phyloP scores from a whole-genome alignment of 257 asterid genomes.

The Leonotis leonurus region DNA sequence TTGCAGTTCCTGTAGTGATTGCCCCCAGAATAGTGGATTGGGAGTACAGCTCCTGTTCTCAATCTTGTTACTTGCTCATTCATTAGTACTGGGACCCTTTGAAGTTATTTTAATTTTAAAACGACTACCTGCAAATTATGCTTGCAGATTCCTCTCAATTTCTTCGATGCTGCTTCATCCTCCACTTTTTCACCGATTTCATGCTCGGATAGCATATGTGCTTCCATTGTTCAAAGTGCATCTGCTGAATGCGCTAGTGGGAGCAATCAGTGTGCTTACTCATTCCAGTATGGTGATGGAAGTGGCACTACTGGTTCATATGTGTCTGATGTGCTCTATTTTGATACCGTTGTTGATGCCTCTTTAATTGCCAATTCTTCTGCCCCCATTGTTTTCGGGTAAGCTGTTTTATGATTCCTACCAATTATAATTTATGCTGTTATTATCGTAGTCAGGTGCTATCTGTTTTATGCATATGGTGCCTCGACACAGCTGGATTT shows the following conservation, averaged over 20 bases:
- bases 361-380: conserved; percentile 67
- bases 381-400: conserved; percentile 85
- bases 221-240: conserved; percentile 51
- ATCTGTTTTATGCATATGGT: background rate
- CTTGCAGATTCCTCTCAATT: conserved; percentile 68
- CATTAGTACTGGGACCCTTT: background rate
- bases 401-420: conserved; percentile 23
- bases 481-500: background rate
- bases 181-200: conserved; percentile 57
- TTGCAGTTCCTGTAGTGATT: conserved; percentile 48
- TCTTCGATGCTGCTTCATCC: conserved; percentile 53
- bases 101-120: conserved; percentile 9
- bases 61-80: background rate
- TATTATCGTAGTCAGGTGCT: background rate
- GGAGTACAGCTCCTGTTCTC: conserved; percentile 32
- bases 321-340: conserved; percentile 60
- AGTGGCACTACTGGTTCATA: conserved; percentile 83
- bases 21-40: conserved; percentile 53
- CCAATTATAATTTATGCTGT: background rate
- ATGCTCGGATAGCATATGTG: conserved; percentile 60
- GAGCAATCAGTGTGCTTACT: conserved; percentile 58
- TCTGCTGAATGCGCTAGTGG: conserved; percentile 61
- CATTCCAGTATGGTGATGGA: conserved; percentile 79
- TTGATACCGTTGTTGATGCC: conserved; percentile 61
- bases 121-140: background rate